These are phyloP conservation scores for Rhynchosporium agropyri DNA, from an alignment of 2,329 filamentous ascomycete genomes.

Conservation along the genomic window DNA sequence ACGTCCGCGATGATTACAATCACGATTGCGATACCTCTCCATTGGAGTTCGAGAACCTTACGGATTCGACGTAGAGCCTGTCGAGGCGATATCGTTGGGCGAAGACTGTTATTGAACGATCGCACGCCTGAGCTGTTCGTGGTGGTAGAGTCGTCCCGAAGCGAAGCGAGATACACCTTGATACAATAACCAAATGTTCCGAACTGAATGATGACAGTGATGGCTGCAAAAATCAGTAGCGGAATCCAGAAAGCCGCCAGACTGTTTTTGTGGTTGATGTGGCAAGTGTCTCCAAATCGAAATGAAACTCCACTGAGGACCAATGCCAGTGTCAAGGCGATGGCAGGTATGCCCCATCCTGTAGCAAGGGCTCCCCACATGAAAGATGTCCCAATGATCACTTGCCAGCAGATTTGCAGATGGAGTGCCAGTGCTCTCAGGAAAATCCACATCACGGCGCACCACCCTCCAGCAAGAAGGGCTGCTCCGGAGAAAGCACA, in stretches of 20 bases:
- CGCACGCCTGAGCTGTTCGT: constrained; percentile 74
- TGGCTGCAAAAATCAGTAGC: constrained; percentile 73
- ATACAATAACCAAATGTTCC: constrained; percentile 90
- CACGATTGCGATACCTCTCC: constrained; percentile 89
- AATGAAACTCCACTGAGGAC: constrained; percentile 90
- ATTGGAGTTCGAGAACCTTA: constrained; percentile 87
- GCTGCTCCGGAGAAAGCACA: constrained; percentile 90
- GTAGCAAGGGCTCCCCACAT: constrained; percentile 81
- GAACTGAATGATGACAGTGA: constrained; percentile 79
- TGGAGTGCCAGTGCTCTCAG: constrained; percentile 88
- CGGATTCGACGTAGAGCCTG: constrained; percentile 87
- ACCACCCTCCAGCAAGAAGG: constrained; percentile 82
- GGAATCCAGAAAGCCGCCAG: constrained; percentile 90
- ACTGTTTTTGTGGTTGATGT: constrained; percentile 88
- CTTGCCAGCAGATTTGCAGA: constrained; percentile 97
- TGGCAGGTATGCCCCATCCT: constrained; percentile 82
- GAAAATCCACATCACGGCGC: constrained; percentile 87
- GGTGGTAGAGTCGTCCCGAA: constrained; percentile 71
- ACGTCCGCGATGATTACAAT: constrained; percentile 89
- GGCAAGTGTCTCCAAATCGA: constrained; percentile 86
- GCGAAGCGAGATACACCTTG: constrained; percentile 86
- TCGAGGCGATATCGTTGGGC: constrained; percentile 69
- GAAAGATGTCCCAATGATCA: constrained; percentile 83
- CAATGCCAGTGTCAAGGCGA: constrained; percentile 76
- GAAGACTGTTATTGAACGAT: constrained; percentile 74